phyloP scores from a whole-genome alignment of 106 monocot species.

The Gastrodia elata region DNA sequence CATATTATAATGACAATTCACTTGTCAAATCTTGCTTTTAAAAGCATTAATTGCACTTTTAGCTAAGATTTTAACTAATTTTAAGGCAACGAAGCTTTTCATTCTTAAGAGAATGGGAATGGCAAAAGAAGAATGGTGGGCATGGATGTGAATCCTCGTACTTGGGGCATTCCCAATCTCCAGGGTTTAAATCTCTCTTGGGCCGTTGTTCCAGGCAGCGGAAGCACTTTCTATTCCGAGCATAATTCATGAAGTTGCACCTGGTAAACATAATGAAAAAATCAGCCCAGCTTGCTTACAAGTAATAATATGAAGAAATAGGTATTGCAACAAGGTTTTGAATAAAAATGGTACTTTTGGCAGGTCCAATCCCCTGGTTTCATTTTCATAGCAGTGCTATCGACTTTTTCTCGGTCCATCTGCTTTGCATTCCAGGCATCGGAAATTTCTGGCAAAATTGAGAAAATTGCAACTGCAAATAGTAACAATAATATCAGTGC shows the following conservation, averaged over 20 bases:
- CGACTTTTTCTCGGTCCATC: slow-evolving; percentile 50
- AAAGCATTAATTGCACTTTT: no score
- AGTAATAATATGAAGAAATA: background rate
- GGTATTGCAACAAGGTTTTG: background rate
- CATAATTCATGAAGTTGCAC: slow-evolving; percentile 64
- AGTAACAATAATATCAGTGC: background rate
- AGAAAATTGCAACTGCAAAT: slow-evolving; percentile 72
- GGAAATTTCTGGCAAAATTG: slow-evolving; percentile 75
- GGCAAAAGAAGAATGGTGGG: background rate
- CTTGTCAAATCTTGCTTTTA: no score
- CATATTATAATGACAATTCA: no score
- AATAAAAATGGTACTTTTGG: slow-evolving; percentile 26
- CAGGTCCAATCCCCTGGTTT: slow-evolving; percentile 94
- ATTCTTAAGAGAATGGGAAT: no score
- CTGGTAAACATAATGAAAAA: slow-evolving; percentile 16
- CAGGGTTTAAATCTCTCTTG: slow-evolving; percentile 37
- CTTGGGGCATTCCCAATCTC: slow-evolving; percentile 73
- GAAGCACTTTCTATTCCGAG: slow-evolving; percentile 49
- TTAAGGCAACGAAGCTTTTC: no score
- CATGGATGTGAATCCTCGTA: slow-evolving; percentile 6
- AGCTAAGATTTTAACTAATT: no score
- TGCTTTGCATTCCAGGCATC: slow-evolving; percentile 63
- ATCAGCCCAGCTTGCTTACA: background rate
- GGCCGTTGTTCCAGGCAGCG: slow-evolving; percentile 39
- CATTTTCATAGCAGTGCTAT: slow-evolving; percentile 36